Base-by-base conservation (phyloP, 176 grass and related monocot genomes). In the Hordeum marinum region DNA sequence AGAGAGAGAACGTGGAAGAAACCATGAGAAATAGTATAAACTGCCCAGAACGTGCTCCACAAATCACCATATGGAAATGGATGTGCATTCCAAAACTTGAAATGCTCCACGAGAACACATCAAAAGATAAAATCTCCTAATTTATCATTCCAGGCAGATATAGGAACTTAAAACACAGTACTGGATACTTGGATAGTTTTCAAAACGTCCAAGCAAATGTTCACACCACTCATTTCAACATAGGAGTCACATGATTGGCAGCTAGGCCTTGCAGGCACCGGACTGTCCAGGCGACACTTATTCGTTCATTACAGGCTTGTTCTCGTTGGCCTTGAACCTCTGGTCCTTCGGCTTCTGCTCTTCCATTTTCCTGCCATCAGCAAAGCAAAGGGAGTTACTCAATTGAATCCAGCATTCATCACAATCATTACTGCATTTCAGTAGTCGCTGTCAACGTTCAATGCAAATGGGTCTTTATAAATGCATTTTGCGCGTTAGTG, bases 301-400 rank as follows among this genome's bases (percentile, higher is more conserved):
- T 92, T 95, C 93, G 1, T 80, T 92, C 93, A 95, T 95, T 7
- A 95, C 85, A 39, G 93, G 93, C 79, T 95, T 95, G 90, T 95
- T 95, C 83, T 95, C 93, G 20, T 21, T 95, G n/a, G 93, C 93
- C 85, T 95, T 95, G 21, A 88, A 88, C 80, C 60, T 92, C 70
- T 95, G 93, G 79, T 95, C 93, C 88, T 90, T 95, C 3, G 80
- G 88, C 57, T 95, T 95, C 42, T 95, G 93, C n/a, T 92, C 93
- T 80, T 95, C 93, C 57, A 68, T 80, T 92, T 90, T 95, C 82
- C 93, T 95, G 68, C 82, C 54, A 80, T 27, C 27, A 27, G 31
- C 68, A 74, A 23, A 26, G 26, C 20, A 77, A 12, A 70, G 34
- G 29, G 63, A 83, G 8, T n/a, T 12, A 11, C 15, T 32, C 48